These are phyloP conservation scores for Castanopsis chinensis DNA, from an alignment of 306 rosid species.

Conservation along the genomic window DNA sequence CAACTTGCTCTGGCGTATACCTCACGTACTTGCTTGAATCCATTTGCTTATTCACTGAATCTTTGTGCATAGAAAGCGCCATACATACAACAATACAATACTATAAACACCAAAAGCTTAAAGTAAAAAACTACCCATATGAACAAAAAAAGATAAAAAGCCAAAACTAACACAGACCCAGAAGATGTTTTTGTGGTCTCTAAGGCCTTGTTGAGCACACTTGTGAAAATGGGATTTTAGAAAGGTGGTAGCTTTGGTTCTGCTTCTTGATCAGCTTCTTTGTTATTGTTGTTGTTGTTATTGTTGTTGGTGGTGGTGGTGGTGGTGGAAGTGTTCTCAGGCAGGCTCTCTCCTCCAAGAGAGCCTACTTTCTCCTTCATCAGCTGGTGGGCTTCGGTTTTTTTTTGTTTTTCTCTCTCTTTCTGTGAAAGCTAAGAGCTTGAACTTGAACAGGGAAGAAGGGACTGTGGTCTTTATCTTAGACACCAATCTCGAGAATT, in stretches of 20 bases:
- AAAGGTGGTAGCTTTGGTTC: slow-evolving; percentile 27
- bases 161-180: slow-evolving; percentile 10
- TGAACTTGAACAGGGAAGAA: slow-evolving; percentile 6
- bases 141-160: not conserved
- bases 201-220: not conserved
- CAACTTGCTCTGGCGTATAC: slow-evolving; percentile 95
- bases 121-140: not conserved
- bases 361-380: slow-evolving; percentile 98
- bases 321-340: slow-evolving; percentile 25
- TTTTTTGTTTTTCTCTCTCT: not conserved
- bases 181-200: not conserved
- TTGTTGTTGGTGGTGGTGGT: slow-evolving; percentile 29
- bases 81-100: slow-evolving; percentile 14
- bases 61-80: slow-evolving; percentile 80
- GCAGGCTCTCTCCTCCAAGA: slow-evolving; percentile 93
- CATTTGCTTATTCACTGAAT: slow-evolving; percentile 59
- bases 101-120: slow-evolving; percentile 5
- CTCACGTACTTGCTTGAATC: slow-evolving; percentile 87
- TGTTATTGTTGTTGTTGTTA: slow-evolving; percentile 16
- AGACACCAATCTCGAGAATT: slow-evolving; percentile 62
- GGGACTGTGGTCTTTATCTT: slow-evolving; percentile 32
- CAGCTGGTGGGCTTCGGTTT: slow-evolving; percentile 23
- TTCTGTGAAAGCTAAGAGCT: slow-evolving; percentile 14
- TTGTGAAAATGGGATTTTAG: slow-evolving; percentile 12
- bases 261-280: slow-evolving; percentile 40